Percentiles rank a stretch among this genome's conserved stretches.
phyloP scores from a whole-genome alignment of 345 rosid species.

The Sonneratia caseolaris region DNA sequence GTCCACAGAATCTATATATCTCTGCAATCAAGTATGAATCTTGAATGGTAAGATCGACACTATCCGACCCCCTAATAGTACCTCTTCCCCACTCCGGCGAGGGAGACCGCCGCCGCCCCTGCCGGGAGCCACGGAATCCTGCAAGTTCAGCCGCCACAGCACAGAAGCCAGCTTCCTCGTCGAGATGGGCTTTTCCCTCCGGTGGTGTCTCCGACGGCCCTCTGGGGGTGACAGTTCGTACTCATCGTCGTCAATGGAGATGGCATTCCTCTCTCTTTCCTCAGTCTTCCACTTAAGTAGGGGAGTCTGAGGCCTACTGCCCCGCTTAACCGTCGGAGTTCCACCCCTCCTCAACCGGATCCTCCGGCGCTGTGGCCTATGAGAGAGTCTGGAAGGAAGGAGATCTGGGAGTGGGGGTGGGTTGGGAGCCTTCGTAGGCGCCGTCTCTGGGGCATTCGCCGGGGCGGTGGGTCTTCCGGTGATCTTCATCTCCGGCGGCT shows the following conservation, averaged over 20 bases:
- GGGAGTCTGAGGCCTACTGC: slow-evolving; percentile 80
- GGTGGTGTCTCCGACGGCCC: slow-evolving; percentile 28
- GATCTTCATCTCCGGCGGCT: slow-evolving; percentile 47
- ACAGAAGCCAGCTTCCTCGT: slow-evolving; percentile 89
- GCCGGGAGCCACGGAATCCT: slow-evolving; percentile 19
- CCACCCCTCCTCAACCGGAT: slow-evolving; percentile 39
- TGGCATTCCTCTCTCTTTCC: slow-evolving; percentile 22
- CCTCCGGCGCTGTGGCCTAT: slow-evolving; percentile 34
- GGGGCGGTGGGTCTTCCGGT: slow-evolving; percentile 43
- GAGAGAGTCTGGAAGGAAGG: slow-evolving; percentile 2
- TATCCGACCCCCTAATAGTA: slow-evolving; percentile 27
- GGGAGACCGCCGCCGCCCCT: slow-evolving; percentile 21
- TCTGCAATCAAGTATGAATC: neutral
- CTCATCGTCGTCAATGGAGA: slow-evolving; percentile 26
- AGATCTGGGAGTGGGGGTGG: slow-evolving; percentile 48
- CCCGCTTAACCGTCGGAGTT: slow-evolving; percentile 35
- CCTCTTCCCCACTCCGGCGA: slow-evolving; percentile 42
- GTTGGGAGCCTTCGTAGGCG: slow-evolving; percentile 8
- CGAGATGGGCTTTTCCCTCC: slow-evolving; percentile 30
- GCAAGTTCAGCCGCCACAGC: slow-evolving; percentile 72
- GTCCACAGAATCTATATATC: neutral
- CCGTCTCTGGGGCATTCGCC: slow-evolving; percentile 28
- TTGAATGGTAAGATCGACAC: slow-evolving; percentile 10
- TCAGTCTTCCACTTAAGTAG: slow-evolving; percentile 69
- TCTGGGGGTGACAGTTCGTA: slow-evolving; percentile 19